phyloP scores from a whole-genome alignment of 257 asterid species.

The Nicotiana knightiana region DNA sequence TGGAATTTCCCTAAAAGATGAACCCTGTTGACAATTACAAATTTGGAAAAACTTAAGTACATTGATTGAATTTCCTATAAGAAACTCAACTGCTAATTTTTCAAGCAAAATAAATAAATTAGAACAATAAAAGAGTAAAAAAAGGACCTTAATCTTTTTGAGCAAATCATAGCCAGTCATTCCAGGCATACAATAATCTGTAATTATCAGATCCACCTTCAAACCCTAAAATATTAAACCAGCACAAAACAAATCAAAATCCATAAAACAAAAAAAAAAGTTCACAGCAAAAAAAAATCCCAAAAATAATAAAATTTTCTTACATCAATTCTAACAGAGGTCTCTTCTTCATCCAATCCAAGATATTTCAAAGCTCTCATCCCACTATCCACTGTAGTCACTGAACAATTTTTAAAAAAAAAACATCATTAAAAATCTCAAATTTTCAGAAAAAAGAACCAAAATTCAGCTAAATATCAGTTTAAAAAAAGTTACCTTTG shows the following conservation, averaged over 20 bases:
- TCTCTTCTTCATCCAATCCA: slow-evolving; percentile 70
- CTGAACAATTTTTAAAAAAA: slow-evolving; percentile 32
- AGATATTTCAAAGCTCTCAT: slow-evolving; percentile 78
- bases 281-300: neutral
- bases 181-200: slow-evolving; percentile 97
- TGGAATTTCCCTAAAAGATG: slow-evolving; percentile 84
- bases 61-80: neutral
- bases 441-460: neutral
- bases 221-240: slow-evolving; percentile 41
- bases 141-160: slow-evolving; percentile 68
- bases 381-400: slow-evolving; percentile 91
- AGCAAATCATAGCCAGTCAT: slow-evolving; percentile 90
- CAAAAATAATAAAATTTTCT: slow-evolving; percentile 2
- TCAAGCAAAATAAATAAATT: neutral
- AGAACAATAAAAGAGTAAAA: neutral
- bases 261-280: neutral
- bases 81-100: neutral
- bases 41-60: neutral
- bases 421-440: slow-evolving; percentile 3
- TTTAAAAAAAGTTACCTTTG: slow-evolving; percentile 33
- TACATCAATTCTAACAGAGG: slow-evolving; percentile 55
- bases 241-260: slow-evolving; percentile 6
- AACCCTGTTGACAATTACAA: slow-evolving; percentile 51
- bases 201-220: slow-evolving; percentile 85
- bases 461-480: neutral